Evolutionary conservation across 257 asterid genomes (phyloP).

Genomic region (Paraleonurus japonicus): DNA sequence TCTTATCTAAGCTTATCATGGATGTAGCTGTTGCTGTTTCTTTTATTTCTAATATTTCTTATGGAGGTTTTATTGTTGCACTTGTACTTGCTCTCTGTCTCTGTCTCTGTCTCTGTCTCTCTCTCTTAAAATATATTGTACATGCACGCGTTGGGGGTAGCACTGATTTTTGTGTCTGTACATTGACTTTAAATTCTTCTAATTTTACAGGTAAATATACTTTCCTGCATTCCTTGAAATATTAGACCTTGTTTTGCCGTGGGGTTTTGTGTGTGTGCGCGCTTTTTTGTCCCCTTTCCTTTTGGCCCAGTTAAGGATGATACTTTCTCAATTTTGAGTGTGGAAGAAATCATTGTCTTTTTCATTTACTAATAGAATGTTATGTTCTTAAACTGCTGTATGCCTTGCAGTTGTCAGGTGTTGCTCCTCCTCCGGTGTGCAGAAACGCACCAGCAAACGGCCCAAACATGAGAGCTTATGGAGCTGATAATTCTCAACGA

Average conservation of each 20-base stretch:
- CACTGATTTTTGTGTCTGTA: not conserved
- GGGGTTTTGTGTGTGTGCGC: not conserved
- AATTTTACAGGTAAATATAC: not conserved
- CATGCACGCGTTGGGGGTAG: no score
- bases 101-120: not conserved
- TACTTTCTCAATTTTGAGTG: constrained; percentile 9
- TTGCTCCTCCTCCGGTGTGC: constrained; percentile 86
- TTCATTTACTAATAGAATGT: not conserved
- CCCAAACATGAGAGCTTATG: constrained; percentile 52
- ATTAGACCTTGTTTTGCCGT: not conserved
- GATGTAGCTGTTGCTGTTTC: not conserved
- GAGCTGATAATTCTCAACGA: constrained; percentile 74
- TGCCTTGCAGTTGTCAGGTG: constrained; percentile 77
- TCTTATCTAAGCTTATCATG: constrained; percentile 11
- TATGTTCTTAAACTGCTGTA: constrained; percentile 19
- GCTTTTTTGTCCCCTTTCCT: not conserved
- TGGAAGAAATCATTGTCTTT: not conserved
- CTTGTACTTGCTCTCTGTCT: no score
- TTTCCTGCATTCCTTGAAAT: not conserved
- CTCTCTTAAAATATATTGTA: not conserved
- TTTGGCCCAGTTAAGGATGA: constrained; percentile 10
- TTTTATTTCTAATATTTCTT: no score
- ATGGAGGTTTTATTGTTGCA: no score
- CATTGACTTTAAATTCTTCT: not conserved
- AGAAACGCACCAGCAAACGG: constrained; percentile 74